These are phyloP conservation scores for Hibiscus syriacus DNA, from an alignment of 345 rosid genomes.

Conservation along the genomic window DNA sequence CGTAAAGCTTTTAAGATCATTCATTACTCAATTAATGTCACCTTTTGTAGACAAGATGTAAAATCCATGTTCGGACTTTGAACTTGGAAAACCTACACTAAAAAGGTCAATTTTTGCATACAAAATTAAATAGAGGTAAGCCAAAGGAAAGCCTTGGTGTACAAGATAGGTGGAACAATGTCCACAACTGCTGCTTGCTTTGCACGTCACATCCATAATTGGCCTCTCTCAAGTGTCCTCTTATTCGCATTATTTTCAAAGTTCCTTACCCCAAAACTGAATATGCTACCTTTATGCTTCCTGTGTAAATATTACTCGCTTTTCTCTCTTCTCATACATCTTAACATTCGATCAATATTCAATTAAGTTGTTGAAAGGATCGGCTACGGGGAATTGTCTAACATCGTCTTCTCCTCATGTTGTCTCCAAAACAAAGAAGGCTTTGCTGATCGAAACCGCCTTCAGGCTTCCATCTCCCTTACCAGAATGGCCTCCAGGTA, in stretches of 20 bases:
- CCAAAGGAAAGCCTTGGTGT: neutral
- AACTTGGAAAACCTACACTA: too few relatives aligned
- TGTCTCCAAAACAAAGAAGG: neutral
- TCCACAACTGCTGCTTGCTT: neutral
- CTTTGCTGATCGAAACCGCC: neutral
- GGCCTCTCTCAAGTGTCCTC: neutral
- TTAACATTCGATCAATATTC: neutral
- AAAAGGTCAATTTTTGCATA: too few relatives aligned
- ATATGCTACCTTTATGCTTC: neutral
- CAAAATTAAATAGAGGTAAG: too few relatives aligned
- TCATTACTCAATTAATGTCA: too few relatives aligned
- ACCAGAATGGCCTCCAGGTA: constrained; percentile 1
- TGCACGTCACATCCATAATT: neutral
- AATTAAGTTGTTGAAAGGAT: neutral
- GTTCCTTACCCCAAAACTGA: neutral
- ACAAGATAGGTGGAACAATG: neutral
- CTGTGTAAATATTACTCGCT: neutral
- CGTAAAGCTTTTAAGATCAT: too few relatives aligned
- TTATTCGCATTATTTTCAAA: neutral
- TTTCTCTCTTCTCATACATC: neutral
- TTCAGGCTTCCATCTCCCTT: neutral
- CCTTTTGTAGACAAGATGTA: too few relatives aligned
- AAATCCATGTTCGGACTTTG: too few relatives aligned
- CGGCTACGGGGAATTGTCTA: neutral
- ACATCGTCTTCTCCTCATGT: neutral